Evolutionary conservation across 1,284 basidiomycete species (phyloP).

Genomic region (Papiliotrema terrestris): DNA sequence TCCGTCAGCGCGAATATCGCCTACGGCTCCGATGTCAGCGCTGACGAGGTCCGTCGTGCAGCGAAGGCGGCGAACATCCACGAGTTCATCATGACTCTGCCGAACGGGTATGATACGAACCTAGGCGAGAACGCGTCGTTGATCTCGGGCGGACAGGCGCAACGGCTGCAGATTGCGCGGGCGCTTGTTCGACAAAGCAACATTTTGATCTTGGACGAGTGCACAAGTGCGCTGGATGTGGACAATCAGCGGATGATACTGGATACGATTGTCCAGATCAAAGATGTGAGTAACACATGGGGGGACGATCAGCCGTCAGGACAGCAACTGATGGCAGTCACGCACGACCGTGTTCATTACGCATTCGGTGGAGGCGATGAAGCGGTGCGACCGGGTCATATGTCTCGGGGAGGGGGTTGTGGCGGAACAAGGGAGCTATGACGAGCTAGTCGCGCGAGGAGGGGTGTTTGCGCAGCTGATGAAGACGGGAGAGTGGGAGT

Average conservation of each 20-base stretch:
- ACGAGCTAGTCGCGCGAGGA: conserved; percentile 62
- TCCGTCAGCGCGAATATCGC: conserved; percentile 80
- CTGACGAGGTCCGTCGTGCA: conserved; percentile 62
- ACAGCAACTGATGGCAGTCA: conserved; percentile 25
- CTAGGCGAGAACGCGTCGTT: conserved; percentile 84
- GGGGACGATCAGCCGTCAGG: too few relatives aligned
- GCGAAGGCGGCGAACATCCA: conserved; percentile 75
- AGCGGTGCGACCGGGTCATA: conserved; percentile 81
- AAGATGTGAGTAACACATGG: conserved; percentile 51
- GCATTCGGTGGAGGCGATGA: conserved; percentile 89
- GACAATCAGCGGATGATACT: conserved; percentile 76
- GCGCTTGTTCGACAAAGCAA: conserved; percentile 69
- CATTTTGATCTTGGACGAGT: conserved; percentile 90
- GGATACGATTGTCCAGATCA: conserved; percentile 66
- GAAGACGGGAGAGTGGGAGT: conserved; percentile 78
- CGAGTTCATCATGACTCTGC: conserved; percentile 77
- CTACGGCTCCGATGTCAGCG: conserved; percentile 63
- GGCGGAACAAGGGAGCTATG: conserved; percentile 74
- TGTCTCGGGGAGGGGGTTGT: conserved; percentile 74
- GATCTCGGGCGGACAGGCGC: conserved; percentile 91
- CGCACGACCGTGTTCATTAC: conserved; percentile 88
- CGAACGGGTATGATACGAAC: conserved; percentile 76
- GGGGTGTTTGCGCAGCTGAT: conserved; percentile 81
- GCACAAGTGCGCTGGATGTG: conserved; percentile 82
- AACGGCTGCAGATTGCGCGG: conserved; percentile 86